phyloP scores from a whole-genome alignment of 768 basidiomycete genomes.

The Mrakia blollopis region DNA sequence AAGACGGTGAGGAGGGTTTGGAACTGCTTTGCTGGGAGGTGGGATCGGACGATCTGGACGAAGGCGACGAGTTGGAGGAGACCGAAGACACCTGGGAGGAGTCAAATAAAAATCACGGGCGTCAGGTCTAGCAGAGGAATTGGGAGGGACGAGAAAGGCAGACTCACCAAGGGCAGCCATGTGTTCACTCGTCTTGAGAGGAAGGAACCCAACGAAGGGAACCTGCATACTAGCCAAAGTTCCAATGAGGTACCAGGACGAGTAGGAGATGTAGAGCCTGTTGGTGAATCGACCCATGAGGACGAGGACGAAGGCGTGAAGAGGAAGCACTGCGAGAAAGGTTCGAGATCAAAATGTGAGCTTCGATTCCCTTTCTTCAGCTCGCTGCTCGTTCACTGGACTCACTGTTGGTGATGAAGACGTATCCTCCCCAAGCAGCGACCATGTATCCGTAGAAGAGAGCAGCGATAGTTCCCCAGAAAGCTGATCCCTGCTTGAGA shows the following conservation, averaged over 20 bases:
- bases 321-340: constrained; percentile 66
- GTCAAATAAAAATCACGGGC: constrained; percentile 81
- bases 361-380: not conserved
- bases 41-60: constrained; percentile 76
- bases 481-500: constrained; percentile 84
- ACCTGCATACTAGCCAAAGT: constrained; percentile 98
- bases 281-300: constrained; percentile 93
- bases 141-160: not conserved
- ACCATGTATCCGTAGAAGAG: constrained; percentile 99
- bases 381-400: not conserved
- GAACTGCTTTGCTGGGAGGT: constrained; percentile 90
- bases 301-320: constrained; percentile 89
- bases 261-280: constrained; percentile 90
- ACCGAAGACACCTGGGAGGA: constrained; percentile 80
- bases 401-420: constrained; percentile 91
- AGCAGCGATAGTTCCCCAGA: constrained; percentile 83
- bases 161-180: constrained; percentile 89
- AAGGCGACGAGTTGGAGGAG: constrained; percentile 94
- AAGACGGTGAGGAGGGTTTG: constrained; percentile 66
- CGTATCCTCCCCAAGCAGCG: constrained; percentile 99
- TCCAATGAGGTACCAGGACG: constrained; percentile 95
- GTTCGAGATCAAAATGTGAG: not conserved
- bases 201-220: constrained; percentile 98
- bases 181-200: constrained; percentile 94
- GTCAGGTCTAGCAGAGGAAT: not conserved